Evolutionary conservation across 352 stramenopile genomes (phyloP), one percentile per base, ranked within the genome.

Genomic region (Phytophthora citricola): DNA sequence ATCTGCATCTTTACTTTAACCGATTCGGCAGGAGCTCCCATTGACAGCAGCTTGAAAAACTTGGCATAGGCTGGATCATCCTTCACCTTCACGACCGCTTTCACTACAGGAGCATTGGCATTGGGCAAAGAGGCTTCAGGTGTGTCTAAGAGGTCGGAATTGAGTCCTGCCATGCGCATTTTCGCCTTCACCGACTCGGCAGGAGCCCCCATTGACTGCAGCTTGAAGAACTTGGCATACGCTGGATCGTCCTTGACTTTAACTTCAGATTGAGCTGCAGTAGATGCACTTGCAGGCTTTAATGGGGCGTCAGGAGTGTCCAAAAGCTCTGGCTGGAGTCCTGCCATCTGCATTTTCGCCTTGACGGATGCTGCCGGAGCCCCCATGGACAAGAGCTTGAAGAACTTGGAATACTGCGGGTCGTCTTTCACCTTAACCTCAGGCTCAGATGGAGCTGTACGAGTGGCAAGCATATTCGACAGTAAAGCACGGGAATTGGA

Each of bases 221-320:
- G 38, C 54, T 89, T 92, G 71, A 92, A 92, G 48, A 90, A 92
- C 43, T 88, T 91, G 29, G 70, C 70, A 29, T 91, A 92, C 8
- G 72, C 71, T 0, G 81, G 77, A 38, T 89, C 69, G 11, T 91
- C 83, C 50, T 91, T 90, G 2, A 88, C 79, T 26, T 87, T 73
- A 15, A 82, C 56, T 49, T 65, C 53, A 24, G 66, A 24, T 53
- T 73, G 41, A 9, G 39, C 32, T 2, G 36, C 5, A n/a, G 14
- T 14, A 51, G 54, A 32, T 20, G 22, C 31, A 41, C 26, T 49
- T 36, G 11, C 24, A 34, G 58, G 29, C n/a, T 58, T 59, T 8
- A 91, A 38, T 12, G 60, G 26, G 8, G 73, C 82, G 24, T 91
- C 78, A 14, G 86, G 83, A 0, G 82, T 85, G 39, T 91, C 79